Percentiles rank a stretch among this genome's conserved stretches.
These are phyloP conservation scores for Candida michaelii DNA, from an alignment of 805 yeast genomes.

Conservation along the genomic window DNA sequence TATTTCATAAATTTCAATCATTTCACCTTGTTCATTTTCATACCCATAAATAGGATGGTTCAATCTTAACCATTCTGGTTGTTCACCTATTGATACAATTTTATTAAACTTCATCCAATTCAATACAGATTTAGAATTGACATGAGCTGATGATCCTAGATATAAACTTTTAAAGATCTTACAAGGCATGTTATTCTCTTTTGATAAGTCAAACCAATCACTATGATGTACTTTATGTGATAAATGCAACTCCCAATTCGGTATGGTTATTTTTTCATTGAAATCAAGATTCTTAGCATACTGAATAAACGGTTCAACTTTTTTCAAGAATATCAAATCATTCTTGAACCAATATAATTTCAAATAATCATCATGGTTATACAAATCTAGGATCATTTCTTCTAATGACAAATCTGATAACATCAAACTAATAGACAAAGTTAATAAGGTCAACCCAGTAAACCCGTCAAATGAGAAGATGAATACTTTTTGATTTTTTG, in stretches of 20 bases:
- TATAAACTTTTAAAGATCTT: constrained; percentile 27
- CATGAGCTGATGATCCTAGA: constrained; percentile 35
- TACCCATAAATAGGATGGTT: constrained; percentile 20
- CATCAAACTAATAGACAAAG: constrained; percentile 19
- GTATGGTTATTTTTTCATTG: constrained; percentile 9
- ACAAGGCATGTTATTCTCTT: constrained; percentile 39
- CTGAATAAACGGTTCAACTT: constrained; percentile 29
- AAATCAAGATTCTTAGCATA: constrained; percentile 5
- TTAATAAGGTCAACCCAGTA: constrained; percentile 32
- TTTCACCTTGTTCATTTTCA: constrained; percentile 17
- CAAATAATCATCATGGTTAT: constrained; percentile 13
- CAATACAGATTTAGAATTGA: constrained; percentile 30
- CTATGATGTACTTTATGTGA: neutral
- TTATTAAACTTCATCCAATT: constrained; percentile 23
- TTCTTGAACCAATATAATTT: constrained; percentile 30
- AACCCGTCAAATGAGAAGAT: constrained; percentile 39
- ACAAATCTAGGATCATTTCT: constrained; percentile 24
- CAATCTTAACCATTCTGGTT: constrained; percentile 30
- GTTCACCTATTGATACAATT: constrained; percentile 36
- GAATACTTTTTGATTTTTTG: constrained; percentile 23
- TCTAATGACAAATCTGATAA: constrained; percentile 18
- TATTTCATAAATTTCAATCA: constrained; percentile 14
- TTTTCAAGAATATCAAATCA: constrained; percentile 29
- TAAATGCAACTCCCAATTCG: constrained; percentile 10
- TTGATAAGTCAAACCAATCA: constrained; percentile 35